phyloP scores from a whole-genome alignment of 2,329 filamentous ascomycete genomes.

The Botrytis sinoallii region DNA sequence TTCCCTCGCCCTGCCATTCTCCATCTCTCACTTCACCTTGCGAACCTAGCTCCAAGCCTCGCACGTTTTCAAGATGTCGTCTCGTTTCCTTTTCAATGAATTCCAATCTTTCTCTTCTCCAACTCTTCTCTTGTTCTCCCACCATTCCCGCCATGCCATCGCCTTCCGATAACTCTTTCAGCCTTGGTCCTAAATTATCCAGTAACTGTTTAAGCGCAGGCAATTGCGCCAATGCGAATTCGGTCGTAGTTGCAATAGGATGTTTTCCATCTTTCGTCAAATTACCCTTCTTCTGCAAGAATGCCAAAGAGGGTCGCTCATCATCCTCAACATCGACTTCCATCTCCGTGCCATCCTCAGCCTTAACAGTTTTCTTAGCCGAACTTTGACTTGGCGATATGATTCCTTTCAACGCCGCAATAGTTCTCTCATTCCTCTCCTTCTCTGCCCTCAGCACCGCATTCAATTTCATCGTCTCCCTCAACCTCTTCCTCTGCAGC shows the following conservation, averaged over 20 bases:
- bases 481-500: conserved; percentile 67
- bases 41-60: conserved; percentile 62
- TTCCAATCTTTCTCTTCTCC: conserved; percentile 67
- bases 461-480: conserved; percentile 76
- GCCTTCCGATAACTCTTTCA: conserved; percentile 46
- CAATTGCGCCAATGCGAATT: conserved; percentile 79
- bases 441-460: conserved; percentile 66
- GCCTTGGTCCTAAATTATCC: conserved; percentile 61
- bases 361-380: conserved; percentile 26
- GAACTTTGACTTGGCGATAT: conserved; percentile 40
- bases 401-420: conserved; percentile 60
- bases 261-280: conserved; percentile 51
- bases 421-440: conserved; percentile 67
- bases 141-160: conserved; percentile 40
- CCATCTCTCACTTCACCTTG: conserved; percentile 62
- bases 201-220: conserved; percentile 73
- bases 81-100: conserved; percentile 82
- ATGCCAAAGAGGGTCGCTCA: conserved; percentile 44
- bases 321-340: conserved; percentile 1
- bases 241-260: conserved; percentile 66
- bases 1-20: conserved; percentile 58
- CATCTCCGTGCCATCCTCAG: conserved; percentile 6
- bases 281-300: conserved; percentile 53
- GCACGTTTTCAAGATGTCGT: conserved; percentile 68
- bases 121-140: conserved; percentile 49